Evolutionary conservation across 2,329 filamentous ascomycete species (phyloP).

Genomic region (Trichoderma lentiforme): DNA sequence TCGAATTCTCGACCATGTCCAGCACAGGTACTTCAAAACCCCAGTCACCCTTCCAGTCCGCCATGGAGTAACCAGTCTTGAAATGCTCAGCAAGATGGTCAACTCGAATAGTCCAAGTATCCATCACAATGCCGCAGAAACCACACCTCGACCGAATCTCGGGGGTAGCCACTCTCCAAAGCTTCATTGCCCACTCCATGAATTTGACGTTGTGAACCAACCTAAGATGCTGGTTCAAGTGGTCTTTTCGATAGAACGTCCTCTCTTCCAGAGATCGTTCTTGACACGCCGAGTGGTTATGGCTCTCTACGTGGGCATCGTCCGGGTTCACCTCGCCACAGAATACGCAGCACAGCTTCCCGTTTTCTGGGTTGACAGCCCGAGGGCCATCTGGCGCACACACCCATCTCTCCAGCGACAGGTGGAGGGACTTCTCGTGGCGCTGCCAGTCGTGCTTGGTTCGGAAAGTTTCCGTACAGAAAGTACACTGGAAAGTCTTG

Average conservation of each 20-base stretch:
- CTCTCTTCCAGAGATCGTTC: constrained; percentile 61
- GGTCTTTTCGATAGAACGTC: constrained; percentile 65
- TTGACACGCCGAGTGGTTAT: constrained; percentile 57
- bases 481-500: constrained; percentile 64
- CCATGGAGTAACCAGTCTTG: constrained; percentile 64
- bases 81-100: constrained; percentile 67
- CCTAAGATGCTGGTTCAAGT: constrained; percentile 63
- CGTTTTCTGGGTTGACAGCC: constrained; percentile 57
- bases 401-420: constrained; percentile 64
- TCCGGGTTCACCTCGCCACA: constrained; percentile 52
- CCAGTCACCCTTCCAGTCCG: constrained; percentile 68
- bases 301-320: constrained; percentile 33
- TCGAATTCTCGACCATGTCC: constrained; percentile 63
- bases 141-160: constrained; percentile 62
- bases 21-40: constrained; percentile 61
- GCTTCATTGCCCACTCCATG: constrained; percentile 61
- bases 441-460: constrained; percentile 69
- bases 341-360: constrained; percentile 55
- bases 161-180: constrained; percentile 58
- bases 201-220: constrained; percentile 63
- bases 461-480: constrained; percentile 65
- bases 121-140: constrained; percentile 61
- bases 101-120: constrained; percentile 57
- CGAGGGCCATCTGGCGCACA: constrained; percentile 57
- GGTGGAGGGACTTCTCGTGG: constrained; percentile 65